Evolutionary conservation across 768 basidiomycete genomes (phyloP).

Genomic region (Agrocybe pediades): DNA sequence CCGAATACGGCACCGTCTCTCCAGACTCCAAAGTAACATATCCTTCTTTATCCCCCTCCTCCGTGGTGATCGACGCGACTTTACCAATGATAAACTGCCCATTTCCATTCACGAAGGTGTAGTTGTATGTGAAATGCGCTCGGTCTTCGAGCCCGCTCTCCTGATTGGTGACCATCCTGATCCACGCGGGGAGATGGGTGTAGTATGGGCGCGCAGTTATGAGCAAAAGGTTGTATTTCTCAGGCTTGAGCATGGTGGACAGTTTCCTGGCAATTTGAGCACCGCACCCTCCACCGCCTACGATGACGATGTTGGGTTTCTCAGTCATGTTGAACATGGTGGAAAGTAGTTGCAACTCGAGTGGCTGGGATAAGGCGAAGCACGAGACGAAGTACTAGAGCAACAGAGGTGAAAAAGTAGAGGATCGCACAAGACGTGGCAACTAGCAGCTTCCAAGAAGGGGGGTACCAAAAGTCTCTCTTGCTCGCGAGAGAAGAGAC

Average conservation of each 20-base stretch:
- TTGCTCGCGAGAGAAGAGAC: not conserved
- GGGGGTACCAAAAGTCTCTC: not conserved
- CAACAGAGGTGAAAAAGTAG: not conserved
- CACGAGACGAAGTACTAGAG: not conserved
- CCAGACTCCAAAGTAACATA: constrained; percentile 51
- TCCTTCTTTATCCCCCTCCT: constrained; percentile 22
- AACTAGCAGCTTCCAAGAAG: not conserved
- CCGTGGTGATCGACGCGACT: constrained; percentile 32
- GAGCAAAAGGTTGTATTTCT: constrained; percentile 53
- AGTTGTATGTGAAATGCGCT: constrained; percentile 53
- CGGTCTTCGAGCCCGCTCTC: constrained; percentile 44
- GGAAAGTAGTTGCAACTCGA: not conserved
- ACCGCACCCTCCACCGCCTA: constrained; percentile 61
- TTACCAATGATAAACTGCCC: constrained; percentile 45
- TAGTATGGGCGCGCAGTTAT: constrained; percentile 53
- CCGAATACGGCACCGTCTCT: constrained; percentile 49
- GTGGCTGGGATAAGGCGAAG: not conserved
- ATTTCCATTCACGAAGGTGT: constrained; percentile 46
- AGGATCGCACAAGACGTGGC: too few relatives aligned
- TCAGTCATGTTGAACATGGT: constrained; percentile 10
- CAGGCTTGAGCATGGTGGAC: constrained; percentile 47
- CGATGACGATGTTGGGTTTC: constrained; percentile 26
- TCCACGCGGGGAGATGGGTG: constrained; percentile 48
- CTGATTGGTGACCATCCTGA: constrained; percentile 54
- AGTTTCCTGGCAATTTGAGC: constrained; percentile 43